phyloP scores from a whole-genome alignment of 2,329 filamentous ascomycete species.

The Aspergillus uvarum region DNA sequence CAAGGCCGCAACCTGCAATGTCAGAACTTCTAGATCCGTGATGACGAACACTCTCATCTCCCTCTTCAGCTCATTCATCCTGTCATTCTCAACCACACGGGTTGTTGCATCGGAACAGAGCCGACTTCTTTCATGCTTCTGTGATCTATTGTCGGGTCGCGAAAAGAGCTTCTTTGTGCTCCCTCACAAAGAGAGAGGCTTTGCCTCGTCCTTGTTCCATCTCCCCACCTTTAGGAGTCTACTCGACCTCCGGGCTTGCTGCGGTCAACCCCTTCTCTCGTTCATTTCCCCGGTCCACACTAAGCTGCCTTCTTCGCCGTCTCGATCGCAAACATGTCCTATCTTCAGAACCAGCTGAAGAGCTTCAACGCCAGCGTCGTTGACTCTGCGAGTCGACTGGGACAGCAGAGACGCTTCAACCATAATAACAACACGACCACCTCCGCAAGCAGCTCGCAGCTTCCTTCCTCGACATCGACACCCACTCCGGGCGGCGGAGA shows the following conservation, averaged over 20 bases:
- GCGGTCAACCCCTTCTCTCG: not conserved
- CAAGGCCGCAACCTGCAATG: not conserved
- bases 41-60: not conserved
- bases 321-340: constrained; percentile 54
- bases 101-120: not conserved
- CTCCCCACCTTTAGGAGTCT: not conserved
- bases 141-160: constrained; percentile 8
- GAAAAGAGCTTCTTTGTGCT: constrained; percentile 15
- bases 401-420: constrained; percentile 51
- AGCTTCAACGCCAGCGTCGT: constrained; percentile 62
- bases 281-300: not conserved
- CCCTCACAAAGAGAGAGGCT: constrained; percentile 16
- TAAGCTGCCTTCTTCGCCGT: not conserved
- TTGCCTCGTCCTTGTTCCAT: constrained; percentile 9
- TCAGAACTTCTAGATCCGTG: not conserved
- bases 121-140: constrained; percentile 1
- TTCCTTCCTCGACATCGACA: constrained; percentile 35
- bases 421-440: constrained; percentile 40
- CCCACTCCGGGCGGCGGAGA: constrained; percentile 41
- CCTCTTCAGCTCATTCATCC: not conserved
- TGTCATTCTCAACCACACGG: not conserved
- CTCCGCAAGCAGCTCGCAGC: constrained; percentile 63
- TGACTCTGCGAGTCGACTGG: constrained; percentile 64
- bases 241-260: not conserved
- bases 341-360: constrained; percentile 65